These are phyloP conservation scores for Talaromyces ruber DNA, from an alignment of 495 filamentous ascomycete species.

Conservation along the genomic window DNA sequence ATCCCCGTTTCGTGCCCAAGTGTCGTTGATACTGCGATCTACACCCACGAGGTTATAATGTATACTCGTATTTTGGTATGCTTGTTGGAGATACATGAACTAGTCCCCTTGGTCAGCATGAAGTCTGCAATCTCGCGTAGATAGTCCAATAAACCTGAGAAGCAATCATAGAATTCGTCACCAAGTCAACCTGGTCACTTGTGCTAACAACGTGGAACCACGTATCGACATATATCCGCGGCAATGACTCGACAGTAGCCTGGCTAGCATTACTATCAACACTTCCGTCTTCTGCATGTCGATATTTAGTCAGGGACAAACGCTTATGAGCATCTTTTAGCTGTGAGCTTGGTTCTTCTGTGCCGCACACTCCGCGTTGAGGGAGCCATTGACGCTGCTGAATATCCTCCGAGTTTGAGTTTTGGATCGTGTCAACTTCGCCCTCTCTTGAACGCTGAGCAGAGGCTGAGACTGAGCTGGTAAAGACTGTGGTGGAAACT, in stretches of 20 bases:
- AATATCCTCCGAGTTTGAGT: constrained; percentile 3
- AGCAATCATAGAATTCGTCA: constrained; percentile 32
- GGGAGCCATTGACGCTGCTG: constrained; percentile 13
- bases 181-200: constrained; percentile 18
- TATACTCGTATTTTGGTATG: constrained; percentile 34
- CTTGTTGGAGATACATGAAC: constrained; percentile 32
- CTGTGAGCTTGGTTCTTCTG: constrained; percentile 21
- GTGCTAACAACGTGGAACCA: constrained; percentile 42
- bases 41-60: constrained; percentile 55
- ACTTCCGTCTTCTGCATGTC: background rate
- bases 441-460: background rate
- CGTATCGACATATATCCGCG: constrained; percentile 35
- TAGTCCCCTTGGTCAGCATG: constrained; percentile 10
- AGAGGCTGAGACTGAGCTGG: background rate
- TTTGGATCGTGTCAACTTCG: background rate
- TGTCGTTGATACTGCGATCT: constrained; percentile 64
- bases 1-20: constrained; percentile 55
- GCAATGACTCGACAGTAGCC: background rate
- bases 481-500: constrained; percentile 15
- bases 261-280: constrained; percentile 15
- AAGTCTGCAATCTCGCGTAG: background rate
- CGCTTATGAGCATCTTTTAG: constrained; percentile 21
- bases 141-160: constrained; percentile 26
- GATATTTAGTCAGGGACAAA: constrained; percentile 13
- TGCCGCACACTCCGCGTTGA: constrained; percentile 29